phyloP scores from a whole-genome alignment of 345 rosid species.

The Pugionium cornutum region DNA sequence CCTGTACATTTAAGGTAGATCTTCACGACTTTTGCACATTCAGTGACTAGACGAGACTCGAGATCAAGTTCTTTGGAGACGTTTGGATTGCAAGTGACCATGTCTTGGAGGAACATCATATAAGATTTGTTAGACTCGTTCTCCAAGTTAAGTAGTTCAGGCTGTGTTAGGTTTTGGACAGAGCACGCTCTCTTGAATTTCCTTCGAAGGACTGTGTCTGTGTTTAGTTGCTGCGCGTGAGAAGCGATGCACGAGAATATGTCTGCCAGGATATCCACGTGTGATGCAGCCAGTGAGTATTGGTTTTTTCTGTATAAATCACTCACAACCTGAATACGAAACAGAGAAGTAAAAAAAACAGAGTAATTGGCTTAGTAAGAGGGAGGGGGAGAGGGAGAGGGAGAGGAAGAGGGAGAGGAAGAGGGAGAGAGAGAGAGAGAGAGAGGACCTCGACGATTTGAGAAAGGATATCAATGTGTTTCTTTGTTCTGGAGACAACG shows the following conservation, averaged over 20 bases:
- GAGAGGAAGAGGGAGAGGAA: conserved; percentile 30
- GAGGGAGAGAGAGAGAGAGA: background rate
- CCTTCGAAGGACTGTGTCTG: conserved; percentile 50
- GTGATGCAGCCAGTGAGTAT: conserved; percentile 52
- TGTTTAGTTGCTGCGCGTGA: conserved; percentile 68
- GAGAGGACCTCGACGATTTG: conserved; percentile 68
- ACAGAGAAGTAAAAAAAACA: conserved; percentile 22
- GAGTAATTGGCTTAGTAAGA: conserved; percentile 11
- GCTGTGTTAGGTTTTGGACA: conserved; percentile 70
- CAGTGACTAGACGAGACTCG: conserved; percentile 58
- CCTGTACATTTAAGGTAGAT: conserved; percentile 65
- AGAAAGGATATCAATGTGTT: conserved; percentile 74
- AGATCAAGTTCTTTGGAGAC: conserved; percentile 54
- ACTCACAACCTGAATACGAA: conserved; percentile 58
- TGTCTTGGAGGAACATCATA: conserved; percentile 63
- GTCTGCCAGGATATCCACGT: conserved; percentile 51
- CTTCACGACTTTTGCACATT: conserved; percentile 60
- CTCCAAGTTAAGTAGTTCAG: conserved; percentile 80
- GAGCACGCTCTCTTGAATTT: conserved; percentile 74
- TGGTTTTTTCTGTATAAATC: conserved; percentile 54
- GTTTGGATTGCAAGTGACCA: conserved; percentile 46
- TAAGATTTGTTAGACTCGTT: conserved; percentile 73
- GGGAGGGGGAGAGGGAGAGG: background rate
- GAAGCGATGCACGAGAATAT: conserved; percentile 64
- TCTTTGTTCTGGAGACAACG: conserved; percentile 82